Conservation (phyloP, 2,329 filamentous ascomycete genomes). For the Apiospora sp. region DNA sequence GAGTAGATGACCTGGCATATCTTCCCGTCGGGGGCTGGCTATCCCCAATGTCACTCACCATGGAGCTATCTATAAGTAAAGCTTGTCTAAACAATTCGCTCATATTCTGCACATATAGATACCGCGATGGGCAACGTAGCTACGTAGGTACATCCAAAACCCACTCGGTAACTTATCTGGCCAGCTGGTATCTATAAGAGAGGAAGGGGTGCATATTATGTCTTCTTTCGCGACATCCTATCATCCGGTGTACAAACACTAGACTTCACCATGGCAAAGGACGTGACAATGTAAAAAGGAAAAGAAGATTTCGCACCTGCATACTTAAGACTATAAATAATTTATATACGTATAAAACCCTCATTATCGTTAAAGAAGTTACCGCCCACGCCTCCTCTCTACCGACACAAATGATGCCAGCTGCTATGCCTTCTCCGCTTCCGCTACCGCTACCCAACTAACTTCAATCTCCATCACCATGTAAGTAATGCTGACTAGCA, state of each 20-base stretch:
- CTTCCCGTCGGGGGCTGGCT: no score
- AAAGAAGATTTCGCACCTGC: constrained; percentile 17
- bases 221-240: neutral
- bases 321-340: constrained; percentile 19
- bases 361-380: constrained; percentile 20
- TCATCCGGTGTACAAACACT: no score
- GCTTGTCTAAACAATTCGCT: neutral
- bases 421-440: neutral
- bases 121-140: neutral
- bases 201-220: no score
- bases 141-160: neutral
- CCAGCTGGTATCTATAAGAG: neutral
- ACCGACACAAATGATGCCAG: constrained; percentile 3
- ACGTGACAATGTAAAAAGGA: neutral
- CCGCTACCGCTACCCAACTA: neutral
- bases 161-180: neutral
- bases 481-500: constrained; percentile 21
- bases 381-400: constrained; percentile 1
- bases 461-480: constrained; percentile 17
- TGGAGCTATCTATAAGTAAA: neutral
- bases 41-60: no score
- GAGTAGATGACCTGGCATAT: no score
- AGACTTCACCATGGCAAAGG: neutral
- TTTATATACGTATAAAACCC: constrained; percentile 20
- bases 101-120: neutral